Percentiles rank a stretch among this genome's conserved stretches.
These are phyloP conservation scores for Salix purpurea DNA, from an alignment of 345 rosid genomes.

Conservation along the genomic window DNA sequence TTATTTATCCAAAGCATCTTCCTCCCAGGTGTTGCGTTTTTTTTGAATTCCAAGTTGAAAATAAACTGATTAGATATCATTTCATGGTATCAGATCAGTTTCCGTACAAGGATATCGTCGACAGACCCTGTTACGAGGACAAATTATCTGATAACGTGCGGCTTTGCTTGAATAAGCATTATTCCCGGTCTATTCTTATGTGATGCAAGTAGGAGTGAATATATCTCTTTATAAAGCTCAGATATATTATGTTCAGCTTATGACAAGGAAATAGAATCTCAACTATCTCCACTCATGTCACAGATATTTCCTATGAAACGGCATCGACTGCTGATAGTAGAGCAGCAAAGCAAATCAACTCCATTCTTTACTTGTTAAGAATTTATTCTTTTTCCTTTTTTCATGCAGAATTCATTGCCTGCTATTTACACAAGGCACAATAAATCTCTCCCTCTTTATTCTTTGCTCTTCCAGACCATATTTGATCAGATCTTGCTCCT, in stretches of 20 bases:
- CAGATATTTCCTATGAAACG: background rate
- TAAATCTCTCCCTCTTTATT: background rate
- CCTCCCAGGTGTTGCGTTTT: background rate
- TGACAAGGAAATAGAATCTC: background rate
- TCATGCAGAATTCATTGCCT: conserved; percentile 5
- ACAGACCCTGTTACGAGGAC: background rate
- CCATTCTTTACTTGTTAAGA: conserved; percentile 22
- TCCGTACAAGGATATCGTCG: background rate
- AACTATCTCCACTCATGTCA: background rate
- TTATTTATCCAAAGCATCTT: conserved; percentile 4
- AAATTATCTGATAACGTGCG: background rate
- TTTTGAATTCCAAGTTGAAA: background rate
- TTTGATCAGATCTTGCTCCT: background rate
- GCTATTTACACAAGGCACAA: conserved; percentile 1
- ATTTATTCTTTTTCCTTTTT: conserved; percentile 25
- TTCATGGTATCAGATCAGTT: background rate
- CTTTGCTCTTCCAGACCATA: background rate
- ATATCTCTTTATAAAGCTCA: background rate
- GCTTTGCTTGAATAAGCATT: background rate
- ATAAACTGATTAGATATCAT: background rate
- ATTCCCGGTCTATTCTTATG: background rate
- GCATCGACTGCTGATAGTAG: background rate
- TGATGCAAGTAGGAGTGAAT: background rate
- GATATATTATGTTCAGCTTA: background rate
- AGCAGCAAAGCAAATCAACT: background rate